Base-by-base conservation (phyloP, 176 grass and related monocot species). In the Panicum miliaceum region DNA sequence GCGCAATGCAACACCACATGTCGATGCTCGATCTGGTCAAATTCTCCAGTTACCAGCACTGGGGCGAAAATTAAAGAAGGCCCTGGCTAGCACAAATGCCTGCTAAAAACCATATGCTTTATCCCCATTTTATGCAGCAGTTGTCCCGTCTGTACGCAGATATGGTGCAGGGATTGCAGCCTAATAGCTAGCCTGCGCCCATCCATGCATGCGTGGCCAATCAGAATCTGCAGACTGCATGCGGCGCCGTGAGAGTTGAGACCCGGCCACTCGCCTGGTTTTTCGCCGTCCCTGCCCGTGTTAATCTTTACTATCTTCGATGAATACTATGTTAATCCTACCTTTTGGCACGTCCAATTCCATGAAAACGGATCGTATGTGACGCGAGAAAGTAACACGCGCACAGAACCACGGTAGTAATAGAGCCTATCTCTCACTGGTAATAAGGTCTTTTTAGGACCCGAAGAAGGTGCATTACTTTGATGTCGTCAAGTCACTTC, bases 41-140 rank as follows among this genome's bases (percentile, higher is more conserved):
- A 74, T 36, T 16, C 29, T 48, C 18, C 81, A 7, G 26, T 0
- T 22, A 13, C 36, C 36, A 59, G 23, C 65, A 6, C 25, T 47
- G 46, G 46, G 12, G 2, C 7, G 8, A 8, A 12, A 37, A 37
- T n/a, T n/a, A 51, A 10, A 1, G 4, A 8, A 46, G 59, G 41
- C 26, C 60, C 26, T 23, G n/a, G 29, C 29, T 32, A 32, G 11
- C 40, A 60, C 12, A 2, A 51, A 20, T 73, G 56, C 70, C 16
- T 61, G 40, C 23, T 38, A 5, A 19, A 51, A 61, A 50, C 57
- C 12, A 65, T 64, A 75, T 52, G 57, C 2, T 67, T 20, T 75
- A 43, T 65, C 71, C 32, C 36, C 14, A 45, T 82, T 59, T 43
- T 57, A 45, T 38, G 37, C 37, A 42, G 51, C 80, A 82, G 61